Base-by-base conservation (phyloP, 2,329 filamentous ascomycete genomes). In the Emmonsiellopsis sp. region DNA sequence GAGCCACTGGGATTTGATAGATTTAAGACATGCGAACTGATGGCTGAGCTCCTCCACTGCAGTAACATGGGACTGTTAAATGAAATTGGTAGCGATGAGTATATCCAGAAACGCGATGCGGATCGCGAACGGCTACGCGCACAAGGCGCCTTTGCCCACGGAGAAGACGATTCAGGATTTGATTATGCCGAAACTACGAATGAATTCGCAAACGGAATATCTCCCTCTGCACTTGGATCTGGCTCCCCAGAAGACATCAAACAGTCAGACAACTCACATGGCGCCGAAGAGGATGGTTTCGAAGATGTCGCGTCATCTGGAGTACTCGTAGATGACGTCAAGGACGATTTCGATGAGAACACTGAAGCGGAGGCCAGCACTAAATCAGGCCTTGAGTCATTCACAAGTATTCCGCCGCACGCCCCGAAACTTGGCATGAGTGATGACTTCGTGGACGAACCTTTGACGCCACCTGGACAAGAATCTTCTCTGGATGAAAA, bases 11-110 rank as follows among this genome's bases (percentile, higher is more conserved):
- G 93, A 2, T 98, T 98, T 65, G 93, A 98, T 70, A 81, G 93
- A 17, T 98, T 98, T 77, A 98, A 98, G 76, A 97, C 93, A 0
- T 98, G 93, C 69, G 93, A 98, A 71, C 77, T 98, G 55, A 97
- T 98, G 93, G 93, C 93, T 1, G 93, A 98, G 70, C 77, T 98
- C 44, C 74, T 98, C 40, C 93, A 98, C 70, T 98, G 93, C 71
- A 97, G 92, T 68, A 98, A 98, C 67, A 98, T 98, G 93, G 91
- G 88, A 5, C 76, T 98, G 37, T 75, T 98, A 59, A 98, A 98
- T 65, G 91, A 97, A 67, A 77, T 83, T 8, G 93, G 92, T 34
- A 91, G 90, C 9, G 91, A 98, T 66, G 85, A 89, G 59, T 83
- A 95, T 58, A 89, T 97, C 55, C 83, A 80, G 56, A 77, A 82